Evolutionary conservation across 129 eudicot genomes (phyloP), one percentile per base, ranked within the genome.

Genomic region (Mikania micrantha): DNA sequence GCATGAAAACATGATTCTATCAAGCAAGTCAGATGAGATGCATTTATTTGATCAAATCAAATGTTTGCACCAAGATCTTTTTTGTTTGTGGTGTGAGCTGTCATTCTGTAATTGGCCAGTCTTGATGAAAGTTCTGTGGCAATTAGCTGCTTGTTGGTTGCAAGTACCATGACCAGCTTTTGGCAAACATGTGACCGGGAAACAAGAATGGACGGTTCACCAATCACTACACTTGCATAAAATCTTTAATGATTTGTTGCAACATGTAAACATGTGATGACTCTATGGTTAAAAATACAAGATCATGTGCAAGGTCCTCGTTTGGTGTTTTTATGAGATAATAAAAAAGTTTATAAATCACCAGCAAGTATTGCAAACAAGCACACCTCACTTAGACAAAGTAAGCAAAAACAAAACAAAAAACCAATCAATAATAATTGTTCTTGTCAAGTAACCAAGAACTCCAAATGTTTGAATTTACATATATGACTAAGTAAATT

Each of bases 121-220:
- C 12, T 36, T 72, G 38, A 41, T 69, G 65, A 54, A 53, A 29
- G 41, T 35, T 32, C 32, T 31, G 49, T 20, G 67, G 47, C 50
- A 63, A 53, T 74, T 75, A 74, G 38, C 45, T 58, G 31, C 49
- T 74, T 75, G 32, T 69, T 67, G 47, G 56, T 62, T 75, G 34
- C 54, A 75, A 75, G 72, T 49, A 42, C 22, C 77, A 49, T 36
- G 44, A 28, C 61, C 79, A 74, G 61, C 79, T 74, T 66, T 66
- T 74, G 52, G 54, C 71, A 73, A 63, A 65, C 34, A 57, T 74
- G 73, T 74, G 79, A 62, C 35, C 28, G 15, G 56, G 31, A 48
- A 67, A 59, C 56, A 59, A 32, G 41, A 73, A 73, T 35, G 59
- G 42, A 45, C 19, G 12, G 21, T 59, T 29, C 45, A 71, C 69